Evolutionary conservation across 345 rosid genomes (phyloP), one percentile per base, ranked within the genome.

Genomic region (Boechera stricta): DNA sequence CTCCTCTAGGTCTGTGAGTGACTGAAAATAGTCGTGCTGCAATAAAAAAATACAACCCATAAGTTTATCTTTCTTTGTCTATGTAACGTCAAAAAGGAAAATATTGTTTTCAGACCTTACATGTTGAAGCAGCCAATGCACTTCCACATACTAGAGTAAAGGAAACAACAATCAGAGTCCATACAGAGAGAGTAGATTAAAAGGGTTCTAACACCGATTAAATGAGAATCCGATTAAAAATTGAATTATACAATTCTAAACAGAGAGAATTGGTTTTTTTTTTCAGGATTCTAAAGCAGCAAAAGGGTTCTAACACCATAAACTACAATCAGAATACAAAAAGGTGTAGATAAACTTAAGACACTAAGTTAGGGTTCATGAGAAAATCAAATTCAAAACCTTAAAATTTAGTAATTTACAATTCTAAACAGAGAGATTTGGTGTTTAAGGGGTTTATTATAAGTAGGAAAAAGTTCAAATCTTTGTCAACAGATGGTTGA

Each of bases 1-100:
- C 95, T 70, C 95, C 91, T 5, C 89, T 90, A 26, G 95, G 95
- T 86, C 74, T 90, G 92, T 1, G 95, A 90, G 84, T 86, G 95
- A 78, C 95, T 90, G 65, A 90, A 90, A 4, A 90, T 90, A 0
- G 95, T 88, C 0, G 95, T 90, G 52, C 91, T 90, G 85, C 80
- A 74, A 70, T 21, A 11, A 58, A 10, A 29, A 8, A 35, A 57
- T 10, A 59, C 11, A 49, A 33, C 1, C 35, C 0, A 4, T 68
- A 18, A 79, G 35, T 42, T 47, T 3, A 7, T 7, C 3, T 33
- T 7, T 36, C 16, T 7, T 31, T 8, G 51, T 15, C 5, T 0
- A 29, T 12, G 24, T 7, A 18, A 44, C 5, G 1, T n/a, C 36
- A 3, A 61, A 21, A 45, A 8, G 5, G n/a, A 77, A 54, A 10